Base-by-base conservation (phyloP, 345 rosid genomes). In the Lenwebbia sp. region DNA sequence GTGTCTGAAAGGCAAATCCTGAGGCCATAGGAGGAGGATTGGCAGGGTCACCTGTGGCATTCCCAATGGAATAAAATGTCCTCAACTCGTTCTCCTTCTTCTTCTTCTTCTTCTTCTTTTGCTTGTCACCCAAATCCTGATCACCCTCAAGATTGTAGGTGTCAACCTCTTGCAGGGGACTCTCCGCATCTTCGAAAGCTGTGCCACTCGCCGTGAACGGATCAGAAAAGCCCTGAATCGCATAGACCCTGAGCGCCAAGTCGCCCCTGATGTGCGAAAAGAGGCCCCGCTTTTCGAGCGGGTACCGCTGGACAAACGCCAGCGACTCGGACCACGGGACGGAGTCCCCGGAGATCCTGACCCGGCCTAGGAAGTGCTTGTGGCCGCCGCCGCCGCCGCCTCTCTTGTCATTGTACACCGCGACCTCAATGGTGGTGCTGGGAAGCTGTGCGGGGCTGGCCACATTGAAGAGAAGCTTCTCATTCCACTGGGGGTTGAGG, bases 231-330 rank as follows among this genome's bases (percentile, higher is more conserved):
- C 58, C 84, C 23, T 51, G 87, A 60, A 22, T 49, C 25, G 60
- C 86, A 21, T 91, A 95, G 85, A 94, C 85, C 86, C 89, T 89
- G 17, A 97, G 88, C 6, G 94, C 94, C 28, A 96, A 90, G 54
- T 95, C 99, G 6, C 99, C 99, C 86, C 88, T 94, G 86, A 94
- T 89, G 54, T 93, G 92, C 6, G 98, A 95, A 85, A 97, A 96
- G 81, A 94, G 84, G 84, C 98, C 95, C 9, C 95, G 90, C 89
- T 96, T 97, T 54, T 97, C 99, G 2, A 96, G 94, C 0, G 99
- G 99, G 88, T 93, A 97, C 9, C 96, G 87, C 89, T 94, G 97
- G 51, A 92, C 91, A 22, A 10, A 51, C 26, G 98, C 92, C 17
- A 92, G 96, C 22, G 95, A 90, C 82, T 92, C 98, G 2, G 95